Evolutionary conservation across 768 basidiomycete genomes (phyloP), one percentile per base, ranked within the genome.

Genomic region (Calocybe gangraenosa): DNA sequence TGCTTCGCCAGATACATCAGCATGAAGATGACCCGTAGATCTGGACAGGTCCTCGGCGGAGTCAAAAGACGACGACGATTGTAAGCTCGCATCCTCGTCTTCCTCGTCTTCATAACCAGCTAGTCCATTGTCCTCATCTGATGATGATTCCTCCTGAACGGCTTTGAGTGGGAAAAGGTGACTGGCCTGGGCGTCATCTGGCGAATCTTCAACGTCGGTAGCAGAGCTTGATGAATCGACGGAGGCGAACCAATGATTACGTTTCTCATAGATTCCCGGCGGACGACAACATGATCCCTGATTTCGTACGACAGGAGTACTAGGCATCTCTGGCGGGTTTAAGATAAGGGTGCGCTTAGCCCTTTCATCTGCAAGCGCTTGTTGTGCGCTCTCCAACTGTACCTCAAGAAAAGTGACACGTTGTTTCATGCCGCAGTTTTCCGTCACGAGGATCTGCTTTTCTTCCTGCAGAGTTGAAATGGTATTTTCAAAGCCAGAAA

Each of bases 71-170:
- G 79, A 82, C 3, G 75, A 75, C 1, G 72, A 67, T 34, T 60
- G 62, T 55, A 79, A 65, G 43, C 69, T 68, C 39, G 70, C 52
- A 55, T 83, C 79, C 1, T 69, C 73, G 41, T 81, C 81, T 2
- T 75, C 79, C 44, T 84, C 84, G 44, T 86, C 84, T 58, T 87
- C 86, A 46, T 87, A 88, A 21, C 80, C 72, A 34, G 70, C 76
- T 25, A 87, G 64, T 17, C 69, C 81, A 49, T 81, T 70, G 13
- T 82, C 78, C 30, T 75, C 70, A n/a, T 73, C 79, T 4, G 66
- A 70, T 28, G 64, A 58, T 13, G 59, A 57, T 28, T 68, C 62
- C 55, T 86, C 84, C 17, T 63, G 65, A 10, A 84, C 81, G 17
- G 71, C 67, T 56, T 81, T 79, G 53, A 83, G 66, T 17, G 74